Base-by-base conservation (phyloP, 495 filamentous ascomycete species). In the Rostrohypoxylon terebratum region DNA sequence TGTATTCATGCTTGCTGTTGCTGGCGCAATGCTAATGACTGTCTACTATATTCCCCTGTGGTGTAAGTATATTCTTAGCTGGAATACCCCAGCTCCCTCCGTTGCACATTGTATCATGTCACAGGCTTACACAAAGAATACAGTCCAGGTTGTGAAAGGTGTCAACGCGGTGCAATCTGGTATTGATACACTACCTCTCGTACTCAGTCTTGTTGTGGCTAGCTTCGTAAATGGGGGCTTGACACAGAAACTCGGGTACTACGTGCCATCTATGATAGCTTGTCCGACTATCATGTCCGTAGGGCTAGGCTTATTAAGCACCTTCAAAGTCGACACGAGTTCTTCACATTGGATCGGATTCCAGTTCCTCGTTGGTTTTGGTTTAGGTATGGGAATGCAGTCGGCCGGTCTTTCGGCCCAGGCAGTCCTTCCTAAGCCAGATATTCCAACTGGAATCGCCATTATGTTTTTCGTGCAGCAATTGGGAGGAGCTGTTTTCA, bases 331-430 rank as follows among this genome's bases (percentile, higher is more conserved):
- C 0, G 75, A 85, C 61, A 88, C 88, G 6, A 74, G 77, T 13
- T 79, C 84, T 10, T 67, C 83, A 3, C 83, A 86, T 42, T 94
- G 92, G 91, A 90, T 93, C 59, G 90, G 87, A 10, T 93, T 87
- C 76, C 91, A 94, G 73, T 83, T 92, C 59, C 66, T 94, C n/a
- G 87, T 84, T 54, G 93, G 93, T 36, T 83, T 91, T 10, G 93
- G 92, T 6, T 74, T 93, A 5, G 93, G 92, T 0, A 79, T 88
- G 8, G 91, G 91, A n/a, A 87, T 93, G 85, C 92, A 94, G 75
- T 87, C 90, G 50, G 79, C 87, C 0, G 83, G 82, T 21, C 83
- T 93, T 42, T 90, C 90, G 6, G 88, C 88, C 6, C 91, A 93
- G 70, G 86, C 89, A 0, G 82, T 87, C 2, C 84, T 93, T 5